Evolutionary conservation across 768 basidiomycete genomes (phyloP), one percentile per base, ranked within the genome.

Genomic region (Pleurotus cornucopiae): DNA sequence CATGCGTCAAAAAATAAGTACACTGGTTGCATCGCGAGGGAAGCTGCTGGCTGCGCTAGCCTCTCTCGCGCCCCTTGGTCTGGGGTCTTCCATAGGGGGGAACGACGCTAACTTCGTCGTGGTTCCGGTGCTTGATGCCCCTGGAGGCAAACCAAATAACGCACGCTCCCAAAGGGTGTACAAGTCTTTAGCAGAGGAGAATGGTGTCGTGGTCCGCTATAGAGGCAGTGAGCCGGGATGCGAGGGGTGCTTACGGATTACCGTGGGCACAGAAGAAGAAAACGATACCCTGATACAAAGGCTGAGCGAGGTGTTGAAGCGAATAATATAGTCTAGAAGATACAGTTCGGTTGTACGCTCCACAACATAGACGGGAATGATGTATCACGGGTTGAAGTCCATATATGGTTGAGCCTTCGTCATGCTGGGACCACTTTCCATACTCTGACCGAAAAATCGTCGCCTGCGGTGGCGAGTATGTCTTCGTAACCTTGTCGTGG

Each of bases 71-170:
- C 48, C 75, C 11, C 62, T 86, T 18, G 86, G 87, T 0, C 67
- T 93, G 0, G 91, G 92, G 1, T 40, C 68, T 9, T 73, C 79
- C 6, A 84, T 98, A 23, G 96, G 97, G 0, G 86, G 80, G 0
- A 89, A 88, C 67, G 75, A 94, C 65, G 94, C 93, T 14, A 99
- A 99, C 69, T 99, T 99, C 64, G 66, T 98, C 34, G 46, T 98
- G 63, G 79, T 92, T 0, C 91, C 91, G 11, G 76, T 98, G 20
- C 72, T 92, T 7, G 77, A 77, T 43, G 73, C 71, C 25, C 70
- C 70, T 12, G 67, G 71, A 25, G 71, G 69, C 3, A 63, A 68
- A 52, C 78, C 82, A 0, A 86, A 90, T 67, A 91, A 82, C 58
- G 67, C 51, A 18, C 78, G 89, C 13, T 83, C 92, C 0, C 71